phyloP scores from a whole-genome alignment of 2,329 filamentous ascomycete species.

The Chaetomium globosum region DNA sequence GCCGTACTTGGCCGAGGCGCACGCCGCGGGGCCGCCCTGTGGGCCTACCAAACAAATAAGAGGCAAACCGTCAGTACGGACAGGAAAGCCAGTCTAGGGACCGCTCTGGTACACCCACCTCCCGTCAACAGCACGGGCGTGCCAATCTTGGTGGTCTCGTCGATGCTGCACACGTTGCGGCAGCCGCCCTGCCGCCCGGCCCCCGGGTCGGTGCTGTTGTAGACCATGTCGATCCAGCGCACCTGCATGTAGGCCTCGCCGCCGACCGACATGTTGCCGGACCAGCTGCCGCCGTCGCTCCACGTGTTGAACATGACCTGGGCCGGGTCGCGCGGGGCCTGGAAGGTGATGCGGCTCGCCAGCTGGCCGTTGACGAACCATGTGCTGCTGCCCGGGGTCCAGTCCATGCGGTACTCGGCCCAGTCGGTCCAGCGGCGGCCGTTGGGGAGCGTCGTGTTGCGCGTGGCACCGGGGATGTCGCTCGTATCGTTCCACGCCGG shows the following conservation, averaged over 20 bases:
- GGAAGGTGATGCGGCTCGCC: constrained; percentile 51
- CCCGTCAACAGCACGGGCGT: constrained; percentile 43
- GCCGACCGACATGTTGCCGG: constrained; percentile 49
- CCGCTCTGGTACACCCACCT: constrained; percentile 8
- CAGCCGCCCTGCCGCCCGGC: constrained; percentile 35
- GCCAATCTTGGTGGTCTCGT: constrained; percentile 43
- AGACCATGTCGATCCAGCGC: constrained; percentile 56
- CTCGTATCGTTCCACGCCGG: constrained; percentile 48
- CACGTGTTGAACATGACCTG: constrained; percentile 56
- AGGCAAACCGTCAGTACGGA: constrained; percentile 14
- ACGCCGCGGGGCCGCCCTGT: constrained; percentile 26
- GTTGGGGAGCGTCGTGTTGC: constrained; percentile 45
- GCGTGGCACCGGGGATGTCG: constrained; percentile 48
- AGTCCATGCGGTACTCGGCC: constrained; percentile 56
- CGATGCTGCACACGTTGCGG: constrained; percentile 45
- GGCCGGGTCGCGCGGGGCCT: constrained; percentile 51
- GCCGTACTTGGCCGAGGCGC: constrained; percentile 40
- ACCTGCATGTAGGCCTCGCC: constrained; percentile 52
- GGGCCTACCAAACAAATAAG: neutral
- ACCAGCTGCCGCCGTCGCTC: constrained; percentile 56
- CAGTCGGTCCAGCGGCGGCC: constrained; percentile 50
- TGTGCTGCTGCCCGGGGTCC: constrained; percentile 50
- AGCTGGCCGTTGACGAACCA: constrained; percentile 55
- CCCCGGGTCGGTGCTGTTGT: constrained; percentile 44
- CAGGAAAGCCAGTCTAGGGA: neutral